Percentiles rank a stretch among this genome's conserved stretches.
phyloP scores from a whole-genome alignment of 305 asterid genomes.

The Solanum chacoense region DNA sequence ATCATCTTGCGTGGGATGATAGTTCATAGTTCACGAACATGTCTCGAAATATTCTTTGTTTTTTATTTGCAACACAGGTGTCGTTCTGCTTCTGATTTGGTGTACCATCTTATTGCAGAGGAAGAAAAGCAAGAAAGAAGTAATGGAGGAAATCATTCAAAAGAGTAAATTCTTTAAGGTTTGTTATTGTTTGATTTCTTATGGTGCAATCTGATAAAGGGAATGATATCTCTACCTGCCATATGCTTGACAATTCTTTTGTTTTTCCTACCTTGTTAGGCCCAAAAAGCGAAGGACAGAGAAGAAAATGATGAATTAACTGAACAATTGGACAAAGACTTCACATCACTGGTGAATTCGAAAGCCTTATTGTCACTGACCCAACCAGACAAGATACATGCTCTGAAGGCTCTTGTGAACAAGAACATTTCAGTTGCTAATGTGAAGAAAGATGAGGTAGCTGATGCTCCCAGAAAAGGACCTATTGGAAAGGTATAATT shows the following conservation, averaged over 20 bases:
- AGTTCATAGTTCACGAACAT: background rate
- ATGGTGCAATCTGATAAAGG: background rate
- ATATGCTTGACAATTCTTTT: background rate
- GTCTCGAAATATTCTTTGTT: background rate
- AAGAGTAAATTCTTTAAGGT: constrained; percentile 98
- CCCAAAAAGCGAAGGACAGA: constrained; percentile 92
- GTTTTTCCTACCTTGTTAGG: constrained; percentile 34
- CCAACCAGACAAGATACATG: constrained; percentile 66
- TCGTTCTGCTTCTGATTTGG: constrained; percentile 13
- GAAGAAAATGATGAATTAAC: constrained; percentile 66
- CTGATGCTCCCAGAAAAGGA: constrained; percentile 19
- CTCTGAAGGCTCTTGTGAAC: constrained; percentile 55
- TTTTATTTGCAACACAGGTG: background rate
- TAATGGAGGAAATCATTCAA: constrained; percentile 70
- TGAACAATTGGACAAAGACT: constrained; percentile 71
- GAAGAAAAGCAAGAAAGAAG: constrained; percentile 89
- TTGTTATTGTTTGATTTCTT: constrained; percentile 9
- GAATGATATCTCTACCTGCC: background rate
- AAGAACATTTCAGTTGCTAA: constrained; percentile 28
- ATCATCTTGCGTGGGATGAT: background rate
- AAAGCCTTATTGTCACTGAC: constrained; percentile 61
- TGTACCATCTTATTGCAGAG: constrained; percentile 37
- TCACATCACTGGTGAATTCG: constrained; percentile 63
- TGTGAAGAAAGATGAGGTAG: constrained; percentile 29
- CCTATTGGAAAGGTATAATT: constrained; percentile 34